phyloP scores from a whole-genome alignment of 1,139 yeast genomes.

The Casaregolazyma suthepensis region DNA sequence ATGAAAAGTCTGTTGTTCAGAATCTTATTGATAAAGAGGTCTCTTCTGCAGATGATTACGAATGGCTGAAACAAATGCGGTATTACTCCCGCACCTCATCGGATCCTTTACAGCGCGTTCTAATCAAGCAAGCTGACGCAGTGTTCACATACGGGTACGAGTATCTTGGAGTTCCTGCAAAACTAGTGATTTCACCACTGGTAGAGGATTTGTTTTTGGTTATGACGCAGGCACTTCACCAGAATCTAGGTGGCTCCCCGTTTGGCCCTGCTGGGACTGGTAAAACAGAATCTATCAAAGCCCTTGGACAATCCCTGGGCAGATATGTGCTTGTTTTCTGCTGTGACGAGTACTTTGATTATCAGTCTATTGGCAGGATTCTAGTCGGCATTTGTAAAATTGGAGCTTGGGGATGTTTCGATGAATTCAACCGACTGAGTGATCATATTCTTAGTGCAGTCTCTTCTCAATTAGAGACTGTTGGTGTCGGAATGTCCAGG shows the following conservation, averaged over 20 bases:
- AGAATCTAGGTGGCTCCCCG: conserved; percentile 81
- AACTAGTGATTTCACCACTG: conserved; percentile 73
- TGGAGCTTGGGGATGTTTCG: conserved; percentile 96
- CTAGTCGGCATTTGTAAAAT: conserved; percentile 76
- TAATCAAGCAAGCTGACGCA: conserved; percentile 50
- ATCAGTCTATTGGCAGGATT: conserved; percentile 70
- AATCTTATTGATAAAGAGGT: conserved; percentile 24
- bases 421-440: conserved; percentile 83
- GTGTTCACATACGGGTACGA: conserved; percentile 68
- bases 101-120: conserved; percentile 32
- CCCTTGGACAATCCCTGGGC: conserved; percentile 76
- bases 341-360: conserved; percentile 88
- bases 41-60: conserved; percentile 24
- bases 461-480: conserved; percentile 71
- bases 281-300: conserved; percentile 86
- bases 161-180: conserved; percentile 70
- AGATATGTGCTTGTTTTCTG: conserved; percentile 78
- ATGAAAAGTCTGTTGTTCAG: conserved; percentile 42
- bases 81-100: conserved; percentile 40
- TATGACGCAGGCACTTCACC: conserved; percentile 69
- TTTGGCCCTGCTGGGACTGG: conserved; percentile 99
- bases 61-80: conserved; percentile 53
- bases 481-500: conserved; percentile 40
- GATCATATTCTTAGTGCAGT: conserved; percentile 74
- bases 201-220: conserved; percentile 59